Conservation (phyloP, 768 basidiomycete genomes). For the Macrolepiota albuminosa region DNA sequence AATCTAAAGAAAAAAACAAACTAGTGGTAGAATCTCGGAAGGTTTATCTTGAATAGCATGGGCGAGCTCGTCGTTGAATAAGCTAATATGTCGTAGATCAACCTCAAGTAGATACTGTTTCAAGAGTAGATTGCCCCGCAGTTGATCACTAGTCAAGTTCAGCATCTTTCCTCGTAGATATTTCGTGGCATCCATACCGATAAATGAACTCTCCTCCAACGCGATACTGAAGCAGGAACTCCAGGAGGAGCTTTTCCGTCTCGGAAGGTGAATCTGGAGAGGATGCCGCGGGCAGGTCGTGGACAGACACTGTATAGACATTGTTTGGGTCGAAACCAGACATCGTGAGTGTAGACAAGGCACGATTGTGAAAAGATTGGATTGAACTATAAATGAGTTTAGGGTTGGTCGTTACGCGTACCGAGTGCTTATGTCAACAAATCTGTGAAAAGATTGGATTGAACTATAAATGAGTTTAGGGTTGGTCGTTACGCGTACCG, state of each 20-base stretch:
- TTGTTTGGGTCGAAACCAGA: constrained; percentile 85
- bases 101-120: constrained; percentile 88
- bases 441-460: constrained; percentile 6
- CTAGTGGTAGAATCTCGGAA: constrained; percentile 83
- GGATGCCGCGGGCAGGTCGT: constrained; percentile 51
- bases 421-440: constrained; percentile 20
- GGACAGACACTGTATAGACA: constrained; percentile 77
- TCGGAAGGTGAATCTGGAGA: constrained; percentile 74
- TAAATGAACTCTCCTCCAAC: constrained; percentile 91
- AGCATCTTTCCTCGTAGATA: neutral
- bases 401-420: constrained; percentile 24
- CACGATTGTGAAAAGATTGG: constrained; percentile 5
- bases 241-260: constrained; percentile 72
- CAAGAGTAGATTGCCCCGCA: constrained; percentile 83
- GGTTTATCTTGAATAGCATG: constrained; percentile 88
- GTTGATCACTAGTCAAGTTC: constrained; percentile 58
- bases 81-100: constrained; percentile 69
- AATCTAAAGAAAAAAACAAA: constrained; percentile 44
- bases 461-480: constrained; percentile 21
- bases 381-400: constrained; percentile 17
- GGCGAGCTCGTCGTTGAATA: constrained; percentile 93
- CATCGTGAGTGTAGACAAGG: constrained; percentile 39
- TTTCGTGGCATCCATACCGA: constrained; percentile 44
- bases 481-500: constrained; percentile 22
- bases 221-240: constrained; percentile 86